Evolutionary conservation across 2,329 filamentous ascomycete species (phyloP).

Genomic region (Cercospora janseana): DNA sequence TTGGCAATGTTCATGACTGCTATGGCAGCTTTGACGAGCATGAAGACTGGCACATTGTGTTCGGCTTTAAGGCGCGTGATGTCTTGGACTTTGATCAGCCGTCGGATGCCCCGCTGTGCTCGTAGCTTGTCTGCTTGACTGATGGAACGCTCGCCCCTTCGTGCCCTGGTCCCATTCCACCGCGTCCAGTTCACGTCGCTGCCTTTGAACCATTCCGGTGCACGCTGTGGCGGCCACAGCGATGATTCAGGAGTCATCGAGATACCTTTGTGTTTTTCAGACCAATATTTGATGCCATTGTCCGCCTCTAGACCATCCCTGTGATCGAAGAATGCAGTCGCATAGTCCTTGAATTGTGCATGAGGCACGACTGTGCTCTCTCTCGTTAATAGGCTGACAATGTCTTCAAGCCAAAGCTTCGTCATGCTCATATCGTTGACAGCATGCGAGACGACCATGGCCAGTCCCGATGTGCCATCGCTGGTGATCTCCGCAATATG

Average conservation of each 20-base stretch:
- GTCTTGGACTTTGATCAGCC: conserved; percentile 32
- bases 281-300: conserved; percentile 34
- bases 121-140: conserved; percentile 27
- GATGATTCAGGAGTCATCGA: conserved; percentile 29
- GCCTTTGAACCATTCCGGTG: conserved; percentile 38
- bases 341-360: conserved; percentile 35
- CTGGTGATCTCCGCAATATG: conserved; percentile 32
- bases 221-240: conserved; percentile 34
- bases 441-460: conserved; percentile 34
- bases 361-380: conserved; percentile 31
- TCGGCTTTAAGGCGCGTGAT: conserved; percentile 34
- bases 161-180: conserved; percentile 31
- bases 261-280: conserved; percentile 33
- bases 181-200: conserved; percentile 33
- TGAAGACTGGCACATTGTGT: conserved; percentile 36
- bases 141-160: conserved; percentile 29
- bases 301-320: conserved; percentile 33
- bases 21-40: conserved; percentile 38
- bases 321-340: conserved; percentile 35
- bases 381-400: conserved; percentile 31
- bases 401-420: conserved; percentile 37
- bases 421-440: conserved; percentile 38
- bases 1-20: conserved; percentile 34
- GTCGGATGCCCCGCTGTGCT: conserved; percentile 33
- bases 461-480: conserved; percentile 33